A percentile compares a stretch with the other conserved stretches of the same genome.
phyloP scores from a whole-genome alignment of 2,329 filamentous ascomycete genomes.

The Aureobasidium sp. region DNA sequence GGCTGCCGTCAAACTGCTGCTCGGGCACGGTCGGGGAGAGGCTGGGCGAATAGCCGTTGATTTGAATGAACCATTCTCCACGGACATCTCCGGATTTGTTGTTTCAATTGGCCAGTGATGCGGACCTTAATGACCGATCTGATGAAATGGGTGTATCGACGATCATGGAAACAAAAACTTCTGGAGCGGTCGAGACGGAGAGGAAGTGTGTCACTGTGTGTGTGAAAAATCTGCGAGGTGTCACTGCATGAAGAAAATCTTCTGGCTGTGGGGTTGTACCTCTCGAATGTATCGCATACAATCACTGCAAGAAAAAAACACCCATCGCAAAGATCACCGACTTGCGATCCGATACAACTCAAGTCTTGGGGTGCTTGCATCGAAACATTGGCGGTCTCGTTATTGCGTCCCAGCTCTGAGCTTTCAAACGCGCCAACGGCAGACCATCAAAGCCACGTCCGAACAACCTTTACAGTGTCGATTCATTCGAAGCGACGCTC shows the following conservation, averaged over 20 bases:
- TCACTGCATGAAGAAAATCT: not conserved
- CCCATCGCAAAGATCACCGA: not conserved
- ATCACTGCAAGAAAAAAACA: not conserved
- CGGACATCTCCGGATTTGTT: not conserved
- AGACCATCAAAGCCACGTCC: conserved; percentile 1
- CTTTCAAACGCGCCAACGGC: not conserved
- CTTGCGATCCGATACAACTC: not conserved
- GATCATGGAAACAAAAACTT: not conserved
- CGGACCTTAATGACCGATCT: not conserved
- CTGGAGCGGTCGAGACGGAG: not conserved
- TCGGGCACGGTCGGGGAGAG: not conserved
- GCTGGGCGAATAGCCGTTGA: not conserved
- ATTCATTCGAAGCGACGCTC: not conserved
- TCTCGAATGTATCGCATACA: not conserved
- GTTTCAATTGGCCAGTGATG: not conserved
- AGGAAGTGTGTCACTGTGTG: too few species aligned
- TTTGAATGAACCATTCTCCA: not conserved
- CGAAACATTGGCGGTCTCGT: not conserved
- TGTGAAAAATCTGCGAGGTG: not conserved
- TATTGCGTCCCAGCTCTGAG: too few species aligned
- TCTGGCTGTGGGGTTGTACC: not conserved
- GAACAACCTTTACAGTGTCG: not conserved
- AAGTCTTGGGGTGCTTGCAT: not conserved
- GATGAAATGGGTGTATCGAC: not conserved
- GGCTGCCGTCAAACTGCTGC: not conserved